Base-by-base conservation (phyloP, 2,329 filamentous ascomycete species). In the Colletotrichum costaricense region DNA sequence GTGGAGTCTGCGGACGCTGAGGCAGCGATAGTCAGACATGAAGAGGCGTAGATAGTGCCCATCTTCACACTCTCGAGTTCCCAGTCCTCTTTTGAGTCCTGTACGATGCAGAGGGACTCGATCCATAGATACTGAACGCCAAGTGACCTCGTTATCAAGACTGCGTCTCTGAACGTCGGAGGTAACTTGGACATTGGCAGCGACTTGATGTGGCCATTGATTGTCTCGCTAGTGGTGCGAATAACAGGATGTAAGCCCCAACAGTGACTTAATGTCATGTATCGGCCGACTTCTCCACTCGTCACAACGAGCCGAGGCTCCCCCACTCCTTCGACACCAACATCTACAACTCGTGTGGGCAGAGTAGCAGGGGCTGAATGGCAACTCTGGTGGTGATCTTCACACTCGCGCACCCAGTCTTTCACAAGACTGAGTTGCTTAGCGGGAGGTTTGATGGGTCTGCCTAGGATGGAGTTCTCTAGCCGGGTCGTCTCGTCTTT, bases 61-160 rank as follows among this genome's bases (percentile, higher is more conserved):
- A 55, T 63, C 30, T 64, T 35, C 4, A 28, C 30, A 30, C n/a
- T 55, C 49, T 64, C 49, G 19, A 55, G n/a, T 16, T 64, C 62
- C 62, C 46, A 55, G 19, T 55, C 49, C 14, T 64, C 28, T 9
- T 26, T 26, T 2, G 46, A 55, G 24, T 67, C 57, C 14, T 74
- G 72, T 9, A 74, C 14, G n/a, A 74, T 71, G 57, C 72, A 71
- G 22, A 74, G 57, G 5, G 46, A 58, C 16, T 74, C 72, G 16
- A 74, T 67, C 72, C 67, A 71, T 24, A 67, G 6, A 26, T 67
- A 67, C 11, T 22, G 56, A 22, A 74, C 42, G 2, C 57, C 55
- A 5, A 70, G 57, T 1, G 55, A 35, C 9, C 62, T 55, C 26
- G 71, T 67, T 26, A 73, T 56, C 5, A 33, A 4, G 6, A 73